These are phyloP conservation scores for Paecilomyces formosus DNA, from an alignment of 2,329 filamentous ascomycete genomes.

Conservation along the genomic window DNA sequence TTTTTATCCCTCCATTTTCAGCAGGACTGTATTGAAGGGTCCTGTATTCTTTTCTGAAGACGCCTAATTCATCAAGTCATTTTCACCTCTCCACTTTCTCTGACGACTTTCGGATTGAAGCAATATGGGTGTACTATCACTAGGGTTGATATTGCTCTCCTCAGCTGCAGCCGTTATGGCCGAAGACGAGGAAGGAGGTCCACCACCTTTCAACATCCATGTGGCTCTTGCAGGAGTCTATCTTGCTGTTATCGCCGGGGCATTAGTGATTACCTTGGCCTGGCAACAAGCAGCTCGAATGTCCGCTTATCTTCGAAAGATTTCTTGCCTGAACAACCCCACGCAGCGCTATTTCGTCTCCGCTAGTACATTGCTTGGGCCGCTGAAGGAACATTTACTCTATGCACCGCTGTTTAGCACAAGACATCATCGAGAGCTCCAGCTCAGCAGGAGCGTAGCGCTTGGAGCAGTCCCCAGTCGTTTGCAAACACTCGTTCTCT, in stretches of 20 bases:
- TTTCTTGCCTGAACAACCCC: not conserved
- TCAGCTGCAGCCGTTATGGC: not conserved
- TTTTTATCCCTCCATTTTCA: not conserved
- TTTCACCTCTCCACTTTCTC: not conserved
- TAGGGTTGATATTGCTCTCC: not conserved
- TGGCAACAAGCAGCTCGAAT: not conserved
- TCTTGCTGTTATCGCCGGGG: not conserved
- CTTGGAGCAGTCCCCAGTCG: conserved; percentile 22
- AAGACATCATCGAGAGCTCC: conserved; percentile 20
- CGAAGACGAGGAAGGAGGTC: not conserved
- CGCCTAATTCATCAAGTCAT: not conserved
- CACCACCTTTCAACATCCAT: not conserved
- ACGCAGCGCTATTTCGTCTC: not conserved
- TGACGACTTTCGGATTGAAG: not conserved
- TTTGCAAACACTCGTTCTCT: conserved; percentile 21
- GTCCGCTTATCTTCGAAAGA: not conserved
- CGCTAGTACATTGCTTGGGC: not conserved
- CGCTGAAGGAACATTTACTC: conserved; percentile 13
- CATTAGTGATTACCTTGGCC: not conserved
- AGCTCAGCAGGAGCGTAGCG: conserved; percentile 13
- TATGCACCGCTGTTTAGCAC: conserved; percentile 21
- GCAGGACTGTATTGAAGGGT: not conserved
- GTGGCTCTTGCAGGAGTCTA: not conserved
- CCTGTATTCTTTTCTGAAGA: not conserved
- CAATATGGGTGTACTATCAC: not conserved